Base-by-base conservation (phyloP, 345 rosid species). In the Acer yangbiense region DNA sequence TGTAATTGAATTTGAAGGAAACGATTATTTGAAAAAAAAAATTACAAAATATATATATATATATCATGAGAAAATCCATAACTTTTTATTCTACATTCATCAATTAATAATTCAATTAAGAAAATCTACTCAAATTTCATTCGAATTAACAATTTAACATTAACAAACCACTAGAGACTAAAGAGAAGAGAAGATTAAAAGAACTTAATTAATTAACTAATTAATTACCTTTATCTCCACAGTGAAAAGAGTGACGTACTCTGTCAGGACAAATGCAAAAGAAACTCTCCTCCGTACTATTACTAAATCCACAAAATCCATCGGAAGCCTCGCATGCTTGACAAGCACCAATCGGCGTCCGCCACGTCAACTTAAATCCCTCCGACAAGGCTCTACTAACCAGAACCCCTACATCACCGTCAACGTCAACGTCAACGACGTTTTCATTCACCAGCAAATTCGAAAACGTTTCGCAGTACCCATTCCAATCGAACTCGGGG, bases 401-500 rank as follows among this genome's bases (percentile, higher is more conserved):
- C 78, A 18, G 43, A 48, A 16, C 41, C 39, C 43, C 5, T 14
- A 35, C 39, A 35, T 35, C 39, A 35, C 46, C 9, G 46, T 60
- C 67, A 25, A 1, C 27, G 27, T 71, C 76, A 14, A 46, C 64
- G 39, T 72, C 23, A 6, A 60, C 10, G 20, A 29, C 68, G 39
- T 52, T 57, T 35, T 58, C 77, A 44, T 54, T 71, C 73, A 79
- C 83, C 0, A 74, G 81, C 1, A 67, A 21, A 18, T 20, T 14
- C 17, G 68, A 68, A 1, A n/a, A 39, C 27, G 83, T 77, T 39
- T 77, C 79, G 3, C 85, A 82, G 41, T 82, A 82, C 14, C 25
- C 69, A 0, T 54, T 66, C 87, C 83, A 82, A 67, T 82, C 87
- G 21, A 82, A 82, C 71, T 82, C 87, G 0, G 85, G 85, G 46